These are phyloP conservation scores for Phytophthora fragariae DNA, from an alignment of 352 stramenopile genomes.

Conservation along the genomic window DNA sequence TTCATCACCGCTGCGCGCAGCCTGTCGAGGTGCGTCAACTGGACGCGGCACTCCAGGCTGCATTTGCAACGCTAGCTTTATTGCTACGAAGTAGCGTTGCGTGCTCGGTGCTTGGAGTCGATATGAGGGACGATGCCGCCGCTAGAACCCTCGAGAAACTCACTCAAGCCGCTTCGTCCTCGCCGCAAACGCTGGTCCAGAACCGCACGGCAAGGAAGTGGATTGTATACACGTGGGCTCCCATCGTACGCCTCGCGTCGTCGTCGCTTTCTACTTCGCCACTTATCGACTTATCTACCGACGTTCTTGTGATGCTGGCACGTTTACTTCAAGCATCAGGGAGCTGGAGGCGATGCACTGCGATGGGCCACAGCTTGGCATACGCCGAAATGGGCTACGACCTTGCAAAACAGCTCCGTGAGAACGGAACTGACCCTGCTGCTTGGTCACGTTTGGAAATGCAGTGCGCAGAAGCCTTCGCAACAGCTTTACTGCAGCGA, in stretches of 20 bases:
- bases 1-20: slow-evolving; percentile 62
- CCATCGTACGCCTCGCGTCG: slow-evolving; percentile 22
- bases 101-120: slow-evolving; percentile 10
- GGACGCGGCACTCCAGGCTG: slow-evolving; percentile 40
- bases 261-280: slow-evolving; percentile 14
- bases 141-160: slow-evolving; percentile 41
- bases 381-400: slow-evolving; percentile 59
- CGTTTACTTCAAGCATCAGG: slow-evolving; percentile 55
- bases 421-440: slow-evolving; percentile 10
- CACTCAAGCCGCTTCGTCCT: slow-evolving; percentile 28
- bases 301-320: slow-evolving; percentile 52
- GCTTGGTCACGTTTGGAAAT: slow-evolving; percentile 47
- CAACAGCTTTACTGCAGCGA: slow-evolving; percentile 45
- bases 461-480: slow-evolving; percentile 54
- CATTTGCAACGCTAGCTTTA: slow-evolving; percentile 19
- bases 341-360: slow-evolving; percentile 54
- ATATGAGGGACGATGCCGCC: slow-evolving; percentile 22
- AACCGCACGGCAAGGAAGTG: slow-evolving; percentile 48
- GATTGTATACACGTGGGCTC: slow-evolving; percentile 38
- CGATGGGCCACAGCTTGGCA: slow-evolving; percentile 42
- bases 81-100: slow-evolving; percentile 29
- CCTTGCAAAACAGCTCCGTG: slow-evolving; percentile 43
- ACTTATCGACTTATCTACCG: slow-evolving; percentile 38
- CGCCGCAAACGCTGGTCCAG: slow-evolving; percentile 36
- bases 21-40: slow-evolving; percentile 39